These are phyloP conservation scores for Podospora pseudoanserina DNA, from an alignment of 495 filamentous ascomycete species.

Conservation along the genomic window DNA sequence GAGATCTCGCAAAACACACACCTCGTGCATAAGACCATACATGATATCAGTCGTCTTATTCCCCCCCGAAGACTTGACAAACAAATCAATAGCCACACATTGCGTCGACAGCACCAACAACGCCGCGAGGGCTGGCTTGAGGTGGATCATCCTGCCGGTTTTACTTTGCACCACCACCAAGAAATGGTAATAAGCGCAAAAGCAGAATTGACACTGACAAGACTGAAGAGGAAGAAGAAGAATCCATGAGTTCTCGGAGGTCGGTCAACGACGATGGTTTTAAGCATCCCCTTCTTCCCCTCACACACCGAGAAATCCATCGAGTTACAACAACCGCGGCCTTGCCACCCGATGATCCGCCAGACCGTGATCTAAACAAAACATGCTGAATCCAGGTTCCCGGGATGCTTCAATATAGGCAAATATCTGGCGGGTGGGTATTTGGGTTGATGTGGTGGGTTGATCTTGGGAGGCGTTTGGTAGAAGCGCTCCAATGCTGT, in stretches of 20 bases:
- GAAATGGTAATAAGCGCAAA: neutral
- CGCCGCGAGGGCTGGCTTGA: conserved; percentile 3
- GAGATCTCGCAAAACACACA: conserved; percentile 6
- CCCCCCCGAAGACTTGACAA: conserved; percentile 34
- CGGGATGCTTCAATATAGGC: neutral
- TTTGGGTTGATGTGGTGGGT: neutral
- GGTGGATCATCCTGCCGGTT: neutral
- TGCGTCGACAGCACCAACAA: conserved; percentile 2
- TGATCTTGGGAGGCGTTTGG: neutral
- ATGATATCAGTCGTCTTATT: conserved; percentile 36
- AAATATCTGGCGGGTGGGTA: neutral
- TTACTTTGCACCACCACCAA: neutral
- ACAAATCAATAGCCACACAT: conserved; percentile 29
- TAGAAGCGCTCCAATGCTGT: conserved; percentile 6
- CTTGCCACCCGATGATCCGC: neutral
- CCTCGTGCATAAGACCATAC: conserved; percentile 44
- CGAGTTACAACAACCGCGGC: neutral
- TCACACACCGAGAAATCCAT: neutral
- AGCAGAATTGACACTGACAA: neutral
- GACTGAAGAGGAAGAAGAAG: neutral
- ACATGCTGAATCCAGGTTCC: neutral
- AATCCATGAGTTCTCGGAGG: neutral
- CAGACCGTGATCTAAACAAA: neutral
- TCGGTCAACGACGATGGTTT: neutral
- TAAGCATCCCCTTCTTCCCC: neutral